These are phyloP conservation scores for Lasiosphaeriaceae sp. DNA, from an alignment of 495 filamentous ascomycete species.

Conservation along the genomic window DNA sequence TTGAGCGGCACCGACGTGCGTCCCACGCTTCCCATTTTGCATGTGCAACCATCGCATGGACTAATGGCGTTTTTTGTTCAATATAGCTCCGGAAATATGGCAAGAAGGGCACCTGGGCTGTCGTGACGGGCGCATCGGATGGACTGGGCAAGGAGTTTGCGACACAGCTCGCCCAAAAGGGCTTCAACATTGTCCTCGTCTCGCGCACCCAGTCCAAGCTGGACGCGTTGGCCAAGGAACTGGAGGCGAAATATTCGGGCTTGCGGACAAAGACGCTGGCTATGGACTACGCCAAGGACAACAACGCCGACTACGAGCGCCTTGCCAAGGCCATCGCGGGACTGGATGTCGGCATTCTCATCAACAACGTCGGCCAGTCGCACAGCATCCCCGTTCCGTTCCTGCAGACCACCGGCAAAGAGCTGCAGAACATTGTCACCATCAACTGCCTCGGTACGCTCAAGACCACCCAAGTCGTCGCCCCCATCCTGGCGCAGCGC, in stretches of 20 bases:
- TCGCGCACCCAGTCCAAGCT: slow-evolving; percentile 93
- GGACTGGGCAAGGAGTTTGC: slow-evolving; percentile 97
- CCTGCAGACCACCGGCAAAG: slow-evolving; percentile 66
- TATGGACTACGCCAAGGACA: slow-evolving; percentile 86
- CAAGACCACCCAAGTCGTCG: slow-evolving; percentile 76
- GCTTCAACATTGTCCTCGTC: slow-evolving; percentile 89
- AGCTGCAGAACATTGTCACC: slow-evolving; percentile 84
- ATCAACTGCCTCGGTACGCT: slow-evolving; percentile 92
- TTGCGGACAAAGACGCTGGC: slow-evolving; percentile 70
- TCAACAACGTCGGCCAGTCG: slow-evolving; percentile 97
- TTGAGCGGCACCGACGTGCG: slow-evolving; percentile 58
- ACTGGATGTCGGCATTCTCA: slow-evolving; percentile 78
- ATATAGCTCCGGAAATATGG: slow-evolving; percentile 77
- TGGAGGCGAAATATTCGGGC: slow-evolving; percentile 60
- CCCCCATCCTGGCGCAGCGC: slow-evolving; percentile 77
- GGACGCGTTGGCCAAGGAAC: slow-evolving; percentile 66
- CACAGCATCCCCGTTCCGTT: slow-evolving; percentile 92
- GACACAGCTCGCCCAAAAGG: slow-evolving; percentile 80
- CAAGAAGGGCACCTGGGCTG: slow-evolving; percentile 86
- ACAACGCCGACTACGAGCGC: slow-evolving; percentile 69
- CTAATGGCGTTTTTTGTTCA: slow-evolving; percentile 1
- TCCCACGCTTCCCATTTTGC: not conserved
- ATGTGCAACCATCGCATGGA: not conserved
- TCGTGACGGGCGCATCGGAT: slow-evolving; percentile 94
- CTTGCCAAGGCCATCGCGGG: slow-evolving; percentile 62